Conservation (phyloP, 179 eudicot species). For the Amaranthus tricolor region DNA sequence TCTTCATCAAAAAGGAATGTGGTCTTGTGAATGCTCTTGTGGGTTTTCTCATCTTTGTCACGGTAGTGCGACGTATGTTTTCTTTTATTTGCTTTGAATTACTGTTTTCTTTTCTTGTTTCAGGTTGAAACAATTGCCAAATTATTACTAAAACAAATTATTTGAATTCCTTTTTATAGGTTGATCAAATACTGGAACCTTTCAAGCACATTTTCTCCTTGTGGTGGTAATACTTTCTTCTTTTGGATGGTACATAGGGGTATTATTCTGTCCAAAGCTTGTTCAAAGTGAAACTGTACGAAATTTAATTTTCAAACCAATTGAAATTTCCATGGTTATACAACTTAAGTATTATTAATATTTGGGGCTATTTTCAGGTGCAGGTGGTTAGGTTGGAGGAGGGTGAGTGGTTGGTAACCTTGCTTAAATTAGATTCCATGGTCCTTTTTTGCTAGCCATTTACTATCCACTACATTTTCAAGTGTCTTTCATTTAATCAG, state of each 20-base stretch:
- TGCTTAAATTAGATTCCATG: no score
- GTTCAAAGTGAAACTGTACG: background rate
- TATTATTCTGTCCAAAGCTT: constrained; percentile 7
- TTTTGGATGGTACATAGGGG: constrained; percentile 1
- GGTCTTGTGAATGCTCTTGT: constrained; percentile 80
- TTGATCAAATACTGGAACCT: constrained; percentile 54
- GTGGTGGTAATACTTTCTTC: constrained; percentile 51
- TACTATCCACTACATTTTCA: no score
- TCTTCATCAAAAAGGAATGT: constrained; percentile 70
- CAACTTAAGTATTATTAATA: no score
- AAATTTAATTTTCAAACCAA: no score
- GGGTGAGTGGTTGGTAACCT: no score
- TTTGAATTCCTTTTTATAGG: constrained; percentile 7
- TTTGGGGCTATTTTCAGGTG: no score
- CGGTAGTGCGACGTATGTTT: constrained; percentile 38
- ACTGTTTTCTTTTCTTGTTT: background rate
- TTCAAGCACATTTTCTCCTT: constrained; percentile 59
- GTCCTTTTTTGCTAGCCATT: no score
- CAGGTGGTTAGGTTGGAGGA: no score
- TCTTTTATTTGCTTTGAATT: background rate
- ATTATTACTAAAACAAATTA: background rate
- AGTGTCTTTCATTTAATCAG: no score
- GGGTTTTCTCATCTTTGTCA: constrained; percentile 24
- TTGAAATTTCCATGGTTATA: no score
- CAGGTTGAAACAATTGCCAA: background rate